These are phyloP conservation scores for Fusarium sp. DNA, from an alignment of 2,329 filamentous ascomycete genomes.

Conservation along the genomic window DNA sequence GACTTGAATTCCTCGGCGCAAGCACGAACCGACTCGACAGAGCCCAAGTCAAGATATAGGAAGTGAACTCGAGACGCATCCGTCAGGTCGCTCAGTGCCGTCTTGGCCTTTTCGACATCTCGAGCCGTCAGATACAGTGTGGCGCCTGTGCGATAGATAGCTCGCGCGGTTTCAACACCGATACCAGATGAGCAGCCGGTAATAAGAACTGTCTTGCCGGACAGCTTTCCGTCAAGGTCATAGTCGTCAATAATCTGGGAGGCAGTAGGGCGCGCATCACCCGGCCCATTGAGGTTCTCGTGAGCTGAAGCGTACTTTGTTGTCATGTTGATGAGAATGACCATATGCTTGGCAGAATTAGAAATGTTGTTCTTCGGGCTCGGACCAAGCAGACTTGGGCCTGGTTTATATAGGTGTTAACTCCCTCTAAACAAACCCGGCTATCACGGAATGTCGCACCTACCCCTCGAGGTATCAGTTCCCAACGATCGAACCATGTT, in stretches of 20 bases:
- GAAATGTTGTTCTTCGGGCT: too few species aligned
- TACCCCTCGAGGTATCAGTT: too few species aligned
- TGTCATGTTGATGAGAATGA: neutral
- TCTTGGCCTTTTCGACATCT: constrained; percentile 31
- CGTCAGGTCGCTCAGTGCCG: constrained; percentile 7
- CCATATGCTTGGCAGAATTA: too few species aligned
- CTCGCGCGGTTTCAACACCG: constrained; percentile 60
- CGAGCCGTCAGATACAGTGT: constrained; percentile 41
- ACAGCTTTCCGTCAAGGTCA: constrained; percentile 50
- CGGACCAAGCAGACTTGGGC: too few species aligned
- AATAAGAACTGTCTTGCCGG: constrained; percentile 57
- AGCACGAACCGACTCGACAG: constrained; percentile 41
- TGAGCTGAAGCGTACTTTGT: constrained; percentile 13
- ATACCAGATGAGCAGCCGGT: constrained; percentile 62
- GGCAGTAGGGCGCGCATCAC: constrained; percentile 58
- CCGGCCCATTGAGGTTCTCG: constrained; percentile 8
- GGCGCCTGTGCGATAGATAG: constrained; percentile 57
- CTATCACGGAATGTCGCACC: too few species aligned
- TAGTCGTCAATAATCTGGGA: constrained; percentile 57
- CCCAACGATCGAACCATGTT: too few species aligned
- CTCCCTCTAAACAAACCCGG: too few species aligned
- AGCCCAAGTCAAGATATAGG: constrained; percentile 42
- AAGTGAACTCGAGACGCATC: constrained; percentile 25
- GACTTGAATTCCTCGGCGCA: constrained; percentile 39
- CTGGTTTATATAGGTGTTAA: too few species aligned